These are phyloP conservation scores for Filosporella fistucella DNA, from an alignment of 495 filamentous ascomycete species.

Conservation along the genomic window DNA sequence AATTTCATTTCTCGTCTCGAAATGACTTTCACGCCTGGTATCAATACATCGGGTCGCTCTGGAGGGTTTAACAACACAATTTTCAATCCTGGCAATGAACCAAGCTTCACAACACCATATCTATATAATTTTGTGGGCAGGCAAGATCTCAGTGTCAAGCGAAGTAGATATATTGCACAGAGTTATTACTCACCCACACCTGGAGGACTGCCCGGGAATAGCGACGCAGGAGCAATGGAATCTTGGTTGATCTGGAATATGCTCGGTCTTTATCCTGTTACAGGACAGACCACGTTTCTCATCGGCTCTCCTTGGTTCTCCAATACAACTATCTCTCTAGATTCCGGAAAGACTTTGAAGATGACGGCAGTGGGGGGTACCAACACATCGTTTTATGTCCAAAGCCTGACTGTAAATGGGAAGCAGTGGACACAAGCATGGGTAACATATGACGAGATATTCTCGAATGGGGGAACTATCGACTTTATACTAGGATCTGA, in stretches of 20 bases:
- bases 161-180: constrained; percentile 47
- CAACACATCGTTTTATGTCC: constrained; percentile 49
- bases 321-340: constrained; percentile 52
- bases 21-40: constrained; percentile 50
- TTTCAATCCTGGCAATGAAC: constrained; percentile 68
- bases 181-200: constrained; percentile 47
- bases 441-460: constrained; percentile 60
- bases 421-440: constrained; percentile 50
- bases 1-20: constrained; percentile 60
- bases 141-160: constrained; percentile 54
- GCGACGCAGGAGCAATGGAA: constrained; percentile 68
- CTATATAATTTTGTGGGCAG: constrained; percentile 64
- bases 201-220: constrained; percentile 61
- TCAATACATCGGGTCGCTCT: constrained; percentile 35
- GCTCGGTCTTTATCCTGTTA: constrained; percentile 65
- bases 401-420: constrained; percentile 46
- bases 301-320: constrained; percentile 58
- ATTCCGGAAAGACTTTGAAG: constrained; percentile 45
- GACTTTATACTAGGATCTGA: constrained; percentile 57
- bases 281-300: constrained; percentile 61
- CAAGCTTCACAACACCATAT: constrained; percentile 56
- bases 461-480: constrained; percentile 55
- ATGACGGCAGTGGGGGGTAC: constrained; percentile 48
- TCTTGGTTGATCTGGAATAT: constrained; percentile 66
- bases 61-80: constrained; percentile 48